Evolutionary conservation across 2,329 filamentous ascomycete species (phyloP).

Genomic region (Lomentospora prolificans): DNA sequence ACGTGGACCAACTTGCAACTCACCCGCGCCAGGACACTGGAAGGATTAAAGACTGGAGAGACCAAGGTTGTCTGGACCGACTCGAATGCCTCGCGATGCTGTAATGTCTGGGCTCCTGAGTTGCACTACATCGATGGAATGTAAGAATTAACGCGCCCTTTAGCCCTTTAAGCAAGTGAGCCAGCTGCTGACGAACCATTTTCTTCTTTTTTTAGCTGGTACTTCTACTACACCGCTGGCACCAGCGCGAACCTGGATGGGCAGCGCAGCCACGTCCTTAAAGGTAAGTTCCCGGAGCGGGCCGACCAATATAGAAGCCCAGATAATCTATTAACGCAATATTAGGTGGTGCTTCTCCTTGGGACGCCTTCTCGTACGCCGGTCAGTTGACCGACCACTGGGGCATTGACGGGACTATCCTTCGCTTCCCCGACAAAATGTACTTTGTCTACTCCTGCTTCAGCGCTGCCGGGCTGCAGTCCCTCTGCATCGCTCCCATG

Average conservation of each 20-base stretch:
- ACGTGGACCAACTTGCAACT: constrained; percentile 46
- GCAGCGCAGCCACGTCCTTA: constrained; percentile 42
- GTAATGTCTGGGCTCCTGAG: constrained; percentile 50
- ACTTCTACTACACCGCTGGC: constrained; percentile 48
- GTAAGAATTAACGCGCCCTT: constrained; percentile 11
- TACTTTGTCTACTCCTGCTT: constrained; percentile 48
- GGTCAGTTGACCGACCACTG: constrained; percentile 36
- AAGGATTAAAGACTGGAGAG: constrained; percentile 42
- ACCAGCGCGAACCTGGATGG: constrained; percentile 32
- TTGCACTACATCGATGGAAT: constrained; percentile 37
- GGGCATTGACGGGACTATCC: constrained; percentile 44
- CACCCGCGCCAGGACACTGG: constrained; percentile 41
- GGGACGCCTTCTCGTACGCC: constrained; percentile 39
- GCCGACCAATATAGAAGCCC: background rate
- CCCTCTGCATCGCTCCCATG: constrained; percentile 29
- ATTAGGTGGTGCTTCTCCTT: constrained; percentile 39
- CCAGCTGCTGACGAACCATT: too few species aligned
- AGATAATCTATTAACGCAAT: background rate
- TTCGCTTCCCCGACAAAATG: constrained; percentile 35
- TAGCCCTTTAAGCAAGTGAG: too few species aligned
- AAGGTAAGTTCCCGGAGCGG: constrained; percentile 23
- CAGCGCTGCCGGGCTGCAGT: constrained; percentile 27
- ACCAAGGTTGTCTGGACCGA: constrained; percentile 42
- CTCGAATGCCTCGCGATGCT: constrained; percentile 33
- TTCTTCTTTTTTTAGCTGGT: constrained; percentile 31